These are phyloP conservation scores for Anisodus acutangulus DNA, from an alignment of 257 asterid genomes.

Conservation along the genomic window DNA sequence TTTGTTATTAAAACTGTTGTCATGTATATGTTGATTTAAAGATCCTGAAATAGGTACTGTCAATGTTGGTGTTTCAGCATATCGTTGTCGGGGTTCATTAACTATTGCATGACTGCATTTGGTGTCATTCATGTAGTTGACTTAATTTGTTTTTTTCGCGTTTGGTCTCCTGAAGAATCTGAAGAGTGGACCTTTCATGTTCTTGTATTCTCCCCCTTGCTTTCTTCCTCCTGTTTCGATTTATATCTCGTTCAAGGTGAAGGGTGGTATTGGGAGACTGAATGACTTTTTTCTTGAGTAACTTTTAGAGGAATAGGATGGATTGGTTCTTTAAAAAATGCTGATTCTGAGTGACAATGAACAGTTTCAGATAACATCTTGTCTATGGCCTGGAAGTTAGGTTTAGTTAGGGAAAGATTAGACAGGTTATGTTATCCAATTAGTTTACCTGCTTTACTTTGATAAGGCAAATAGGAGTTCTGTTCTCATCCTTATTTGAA, in stretches of 20 bases:
- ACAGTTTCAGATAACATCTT: not conserved
- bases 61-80: not conserved
- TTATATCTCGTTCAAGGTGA: not conserved
- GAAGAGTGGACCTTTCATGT: not conserved
- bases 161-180: not conserved
- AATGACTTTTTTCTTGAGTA: not conserved
- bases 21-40: not conserved
- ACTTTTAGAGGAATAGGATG: not conserved
- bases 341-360: not conserved
- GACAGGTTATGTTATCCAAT: not conserved
- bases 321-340: not conserved
- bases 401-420: not conserved
- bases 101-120: conserved; percentile 22
- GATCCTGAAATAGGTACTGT: conserved; percentile 16
- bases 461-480: not conserved
- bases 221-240: not conserved
- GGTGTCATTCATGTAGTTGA: not conserved
- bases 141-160: not conserved
- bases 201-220: not conserved
- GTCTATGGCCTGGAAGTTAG: not conserved
- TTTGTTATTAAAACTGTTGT: not conserved
- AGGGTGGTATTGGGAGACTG: conserved; percentile 2
- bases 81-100: not conserved
- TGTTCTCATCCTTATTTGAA: conserved; percentile 3
- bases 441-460: conserved; percentile 18